A percentile compares a stretch with the other conserved stretches of the same genome.
phyloP scores from a whole-genome alignment of 257 asterid species.

The Fraxinus excelsior region DNA sequence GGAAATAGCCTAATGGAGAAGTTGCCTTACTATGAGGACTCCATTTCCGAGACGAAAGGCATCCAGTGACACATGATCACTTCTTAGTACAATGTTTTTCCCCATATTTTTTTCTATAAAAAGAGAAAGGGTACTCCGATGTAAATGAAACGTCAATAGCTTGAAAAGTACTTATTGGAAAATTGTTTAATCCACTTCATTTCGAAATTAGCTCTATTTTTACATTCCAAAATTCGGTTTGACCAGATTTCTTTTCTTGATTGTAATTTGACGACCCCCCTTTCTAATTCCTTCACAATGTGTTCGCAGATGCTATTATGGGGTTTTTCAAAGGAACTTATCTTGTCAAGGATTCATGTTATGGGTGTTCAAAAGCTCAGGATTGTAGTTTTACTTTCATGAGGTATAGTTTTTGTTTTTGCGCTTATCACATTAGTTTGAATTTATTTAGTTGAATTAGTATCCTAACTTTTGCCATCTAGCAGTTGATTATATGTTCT shows the following conservation, averaged over 20 bases:
- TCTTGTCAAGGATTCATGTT: not conserved
- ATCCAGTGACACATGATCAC: not conserved
- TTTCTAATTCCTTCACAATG: not conserved
- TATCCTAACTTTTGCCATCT: not conserved
- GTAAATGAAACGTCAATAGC: not conserved
- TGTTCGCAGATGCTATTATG: not conserved
- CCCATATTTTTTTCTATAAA: not conserved
- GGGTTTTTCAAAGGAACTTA: not conserved
- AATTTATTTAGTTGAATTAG: not conserved
- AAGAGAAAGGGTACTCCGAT: not conserved
- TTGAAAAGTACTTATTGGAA: not conserved
- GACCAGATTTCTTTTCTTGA: not conserved
- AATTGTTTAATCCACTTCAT: not conserved
- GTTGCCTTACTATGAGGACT: not conserved
- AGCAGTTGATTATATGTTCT: not conserved
- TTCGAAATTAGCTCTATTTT: not conserved
- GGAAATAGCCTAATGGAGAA: not conserved
- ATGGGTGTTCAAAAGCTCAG: not conserved
- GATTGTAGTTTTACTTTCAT: not conserved
- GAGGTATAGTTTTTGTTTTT: not conserved
- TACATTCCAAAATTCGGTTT: not conserved
- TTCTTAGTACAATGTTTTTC: not conserved
- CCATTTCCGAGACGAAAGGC: not conserved
- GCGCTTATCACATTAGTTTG: too few species aligned
- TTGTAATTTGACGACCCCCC: not conserved